These are phyloP conservation scores for Sclerotinia trifoliorum DNA, from an alignment of 2,329 filamentous ascomycete genomes.

Conservation along the genomic window DNA sequence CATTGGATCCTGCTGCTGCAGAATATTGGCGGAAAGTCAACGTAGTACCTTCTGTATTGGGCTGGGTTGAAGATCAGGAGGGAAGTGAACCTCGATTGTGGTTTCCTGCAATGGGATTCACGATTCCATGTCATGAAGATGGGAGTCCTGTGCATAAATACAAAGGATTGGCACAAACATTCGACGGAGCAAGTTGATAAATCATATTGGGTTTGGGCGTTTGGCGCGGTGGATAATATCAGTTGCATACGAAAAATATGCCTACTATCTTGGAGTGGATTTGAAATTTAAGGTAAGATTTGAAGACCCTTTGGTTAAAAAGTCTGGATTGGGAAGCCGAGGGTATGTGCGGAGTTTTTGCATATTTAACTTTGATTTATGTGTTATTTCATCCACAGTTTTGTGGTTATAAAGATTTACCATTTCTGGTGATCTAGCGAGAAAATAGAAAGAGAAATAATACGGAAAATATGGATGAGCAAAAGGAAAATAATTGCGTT, in stretches of 20 bases:
- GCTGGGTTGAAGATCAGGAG: neutral
- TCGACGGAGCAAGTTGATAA: neutral
- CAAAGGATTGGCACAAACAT: neutral
- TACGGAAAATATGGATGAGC: too few relatives aligned
- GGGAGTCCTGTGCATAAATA: neutral
- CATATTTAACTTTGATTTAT: too few relatives aligned
- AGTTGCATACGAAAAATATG: neutral
- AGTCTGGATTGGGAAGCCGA: too few relatives aligned
- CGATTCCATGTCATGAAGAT: neutral
- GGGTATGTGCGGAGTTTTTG: too few relatives aligned
- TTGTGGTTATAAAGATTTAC: neutral
- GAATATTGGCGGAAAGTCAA: neutral
- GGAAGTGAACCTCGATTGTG: neutral
- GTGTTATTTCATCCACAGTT: neutral
- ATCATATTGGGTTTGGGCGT: neutral
- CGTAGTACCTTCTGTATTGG: neutral
- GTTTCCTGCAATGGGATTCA: neutral
- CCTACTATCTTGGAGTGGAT: too few relatives aligned
- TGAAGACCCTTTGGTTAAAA: too few relatives aligned
- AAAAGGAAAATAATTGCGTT: neutral
- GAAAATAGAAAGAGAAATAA: fast-evolving
- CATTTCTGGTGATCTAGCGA: neutral
- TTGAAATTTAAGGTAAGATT: too few relatives aligned
- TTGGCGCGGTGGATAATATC: neutral
- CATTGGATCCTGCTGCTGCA: neutral